Conservation (phyloP, 2,329 filamentous ascomycete genomes). For the Clonostachys sp. region DNA sequence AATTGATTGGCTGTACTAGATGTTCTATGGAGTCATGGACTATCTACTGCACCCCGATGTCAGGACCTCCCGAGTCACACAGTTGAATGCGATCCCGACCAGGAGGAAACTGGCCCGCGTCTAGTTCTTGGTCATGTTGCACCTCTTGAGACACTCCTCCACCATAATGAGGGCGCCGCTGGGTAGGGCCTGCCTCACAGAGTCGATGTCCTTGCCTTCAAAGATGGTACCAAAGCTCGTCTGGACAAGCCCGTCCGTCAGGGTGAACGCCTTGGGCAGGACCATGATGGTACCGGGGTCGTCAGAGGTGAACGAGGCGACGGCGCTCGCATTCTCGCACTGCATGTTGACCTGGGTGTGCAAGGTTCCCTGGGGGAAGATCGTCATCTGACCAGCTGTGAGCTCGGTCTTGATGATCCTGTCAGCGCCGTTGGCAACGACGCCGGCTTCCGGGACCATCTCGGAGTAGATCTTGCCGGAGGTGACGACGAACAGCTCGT, state of each 20-base stretch:
- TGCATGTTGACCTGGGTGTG: conserved; percentile 49
- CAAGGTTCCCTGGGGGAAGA: conserved; percentile 44
- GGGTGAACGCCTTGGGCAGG: conserved; percentile 37
- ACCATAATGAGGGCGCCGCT: not conserved
- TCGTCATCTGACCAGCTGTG: conserved; percentile 34
- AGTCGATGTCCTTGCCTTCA: conserved; percentile 33
- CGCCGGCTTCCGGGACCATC: conserved; percentile 42
- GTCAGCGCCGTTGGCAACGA: conserved; percentile 19
- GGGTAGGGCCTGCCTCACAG: conserved; percentile 22
- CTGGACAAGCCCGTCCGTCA: conserved; percentile 31
- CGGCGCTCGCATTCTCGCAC: conserved; percentile 38
- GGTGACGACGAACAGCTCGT: conserved; percentile 42
- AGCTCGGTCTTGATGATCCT: conserved; percentile 30
- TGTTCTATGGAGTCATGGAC: no score
- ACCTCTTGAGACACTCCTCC: not conserved
- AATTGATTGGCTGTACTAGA: no score
- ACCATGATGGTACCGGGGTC: conserved; percentile 39
- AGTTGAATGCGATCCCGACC: no score
- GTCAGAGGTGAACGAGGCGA: conserved; percentile 38
- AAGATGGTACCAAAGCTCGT: conserved; percentile 34
- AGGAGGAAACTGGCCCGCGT: no score
- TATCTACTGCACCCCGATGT: no score
- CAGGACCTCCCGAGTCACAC: no score
- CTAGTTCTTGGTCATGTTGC: not conserved
- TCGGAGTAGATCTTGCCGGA: conserved; percentile 36